These are phyloP conservation scores for Syzygium aqueum DNA, from an alignment of 345 rosid species.

Conservation along the genomic window DNA sequence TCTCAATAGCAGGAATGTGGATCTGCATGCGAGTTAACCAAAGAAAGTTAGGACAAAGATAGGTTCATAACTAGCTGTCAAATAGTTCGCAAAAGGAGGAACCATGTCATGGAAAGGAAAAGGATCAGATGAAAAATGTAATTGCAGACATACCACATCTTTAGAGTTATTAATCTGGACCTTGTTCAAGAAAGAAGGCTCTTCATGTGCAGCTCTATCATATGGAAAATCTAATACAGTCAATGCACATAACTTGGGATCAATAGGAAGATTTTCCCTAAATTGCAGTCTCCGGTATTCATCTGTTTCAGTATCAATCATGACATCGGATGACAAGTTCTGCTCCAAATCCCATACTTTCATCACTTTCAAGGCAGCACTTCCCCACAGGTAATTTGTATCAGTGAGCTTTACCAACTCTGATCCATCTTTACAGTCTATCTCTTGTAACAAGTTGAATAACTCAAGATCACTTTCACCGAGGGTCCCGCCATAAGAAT, in stretches of 20 bases:
- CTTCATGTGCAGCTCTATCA: slow-evolving; percentile 29
- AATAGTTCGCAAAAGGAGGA: slow-evolving; percentile 23
- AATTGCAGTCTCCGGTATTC: slow-evolving; percentile 51
- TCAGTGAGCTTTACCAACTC: slow-evolving; percentile 25
- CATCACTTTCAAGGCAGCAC: slow-evolving; percentile 45
- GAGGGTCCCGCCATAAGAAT: slow-evolving; percentile 86
- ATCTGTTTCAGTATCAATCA: slow-evolving; percentile 28
- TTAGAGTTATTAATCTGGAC: background rate
- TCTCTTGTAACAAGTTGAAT: slow-evolving; percentile 48
- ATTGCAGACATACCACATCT: background rate
- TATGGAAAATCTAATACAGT: slow-evolving; percentile 66
- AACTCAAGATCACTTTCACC: slow-evolving; percentile 69
- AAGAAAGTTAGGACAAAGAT: background rate
- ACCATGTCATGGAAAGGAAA: slow-evolving; percentile 4
- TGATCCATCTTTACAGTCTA: slow-evolving; percentile 36
- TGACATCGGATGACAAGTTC: slow-evolving; percentile 19
- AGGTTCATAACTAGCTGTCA: slow-evolving; percentile 26
- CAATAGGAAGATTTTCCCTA: slow-evolving; percentile 74
- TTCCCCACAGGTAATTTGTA: slow-evolving; percentile 75
- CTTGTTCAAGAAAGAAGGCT: slow-evolving; percentile 6
- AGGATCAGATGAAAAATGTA: slow-evolving; percentile 4
- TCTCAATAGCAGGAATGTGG: slow-evolving; percentile 15
- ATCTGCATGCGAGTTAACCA: slow-evolving; percentile 20
- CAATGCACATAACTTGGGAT: slow-evolving; percentile 58
- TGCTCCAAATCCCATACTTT: slow-evolving; percentile 40